These are phyloP conservation scores for Castanea sativa DNA, from an alignment of 306 rosid species.

Conservation along the genomic window DNA sequence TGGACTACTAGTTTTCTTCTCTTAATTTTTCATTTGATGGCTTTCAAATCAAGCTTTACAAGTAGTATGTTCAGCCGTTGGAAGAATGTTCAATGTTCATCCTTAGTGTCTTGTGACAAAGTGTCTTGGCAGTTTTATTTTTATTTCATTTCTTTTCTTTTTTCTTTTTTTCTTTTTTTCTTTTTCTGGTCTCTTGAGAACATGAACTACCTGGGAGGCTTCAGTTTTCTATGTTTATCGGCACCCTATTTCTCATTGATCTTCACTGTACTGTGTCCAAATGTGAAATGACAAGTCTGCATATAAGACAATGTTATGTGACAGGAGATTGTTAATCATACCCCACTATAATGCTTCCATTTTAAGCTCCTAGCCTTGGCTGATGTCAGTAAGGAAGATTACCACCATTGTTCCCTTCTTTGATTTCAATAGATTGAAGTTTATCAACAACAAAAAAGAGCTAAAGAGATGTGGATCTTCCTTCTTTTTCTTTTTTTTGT, in stretches of 20 bases:
- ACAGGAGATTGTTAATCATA: not conserved
- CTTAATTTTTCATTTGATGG: slow-evolving; percentile 19
- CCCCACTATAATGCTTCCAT: not conserved
- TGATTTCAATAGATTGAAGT: no score
- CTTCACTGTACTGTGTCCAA: not conserved
- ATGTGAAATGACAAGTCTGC: not conserved
- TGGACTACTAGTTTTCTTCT: slow-evolving; percentile 7
- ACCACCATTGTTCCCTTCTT: no score
- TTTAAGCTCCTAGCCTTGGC: not conserved
- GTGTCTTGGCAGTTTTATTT: slow-evolving; percentile 9
- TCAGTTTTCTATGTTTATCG: not conserved
- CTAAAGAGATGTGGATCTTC: no score
- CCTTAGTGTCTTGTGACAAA: slow-evolving; percentile 28
- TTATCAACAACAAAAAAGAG: no score
- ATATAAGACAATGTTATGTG: not conserved
- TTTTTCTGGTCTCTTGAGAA: not conserved
- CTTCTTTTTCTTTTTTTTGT: no score
- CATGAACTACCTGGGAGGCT: not conserved
- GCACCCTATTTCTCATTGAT: not conserved
- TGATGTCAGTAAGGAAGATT: no score
- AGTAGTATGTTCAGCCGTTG: slow-evolving; percentile 20
- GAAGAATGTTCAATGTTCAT: slow-evolving; percentile 9
- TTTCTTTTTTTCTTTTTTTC: no score
- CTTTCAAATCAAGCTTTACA: slow-evolving; percentile 17
- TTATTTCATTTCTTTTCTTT: no score